Percentiles rank a stretch among this genome's conserved stretches.
Evolutionary conservation across 2,329 filamentous ascomycete genomes (phyloP).

Genomic region (Ceratocystis eucalypticola): DNA sequence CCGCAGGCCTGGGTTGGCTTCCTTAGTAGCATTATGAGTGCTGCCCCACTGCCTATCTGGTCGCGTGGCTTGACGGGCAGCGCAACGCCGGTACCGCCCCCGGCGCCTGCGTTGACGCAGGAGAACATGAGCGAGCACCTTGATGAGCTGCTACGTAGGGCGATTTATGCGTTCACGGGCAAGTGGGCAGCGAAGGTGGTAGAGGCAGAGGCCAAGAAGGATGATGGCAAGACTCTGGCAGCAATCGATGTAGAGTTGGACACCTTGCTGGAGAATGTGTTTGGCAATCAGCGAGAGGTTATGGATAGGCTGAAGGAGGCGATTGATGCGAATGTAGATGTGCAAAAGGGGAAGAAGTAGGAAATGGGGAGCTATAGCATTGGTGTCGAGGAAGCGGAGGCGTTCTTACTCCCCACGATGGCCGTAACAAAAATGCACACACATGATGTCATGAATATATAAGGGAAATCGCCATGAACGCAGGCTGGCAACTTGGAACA

Average conservation of each 20-base stretch:
- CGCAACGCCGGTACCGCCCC: slow-evolving; percentile 23
- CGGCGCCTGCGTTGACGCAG: slow-evolving; percentile 26
- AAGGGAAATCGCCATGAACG: neutral
- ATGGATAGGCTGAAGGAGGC: slow-evolving; percentile 47
- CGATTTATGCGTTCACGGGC: slow-evolving; percentile 49
- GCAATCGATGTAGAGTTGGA: slow-evolving; percentile 45
- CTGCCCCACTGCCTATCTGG: slow-evolving; percentile 34
- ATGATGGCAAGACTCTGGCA: slow-evolving; percentile 36
- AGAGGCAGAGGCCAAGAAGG: slow-evolving; percentile 35
- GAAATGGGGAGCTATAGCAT: slow-evolving; percentile 25
- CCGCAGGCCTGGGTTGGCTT: slow-evolving; percentile 45
- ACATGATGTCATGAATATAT: neutral
- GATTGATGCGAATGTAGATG: slow-evolving; percentile 42
- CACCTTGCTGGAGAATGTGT: slow-evolving; percentile 41
- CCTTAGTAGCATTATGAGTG: slow-evolving; percentile 42
- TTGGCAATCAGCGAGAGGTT: slow-evolving; percentile 46
- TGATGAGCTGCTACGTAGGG: slow-evolving; percentile 48
- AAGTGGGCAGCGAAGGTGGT: slow-evolving; percentile 42
- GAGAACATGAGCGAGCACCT: slow-evolving; percentile 52
- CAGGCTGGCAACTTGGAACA: neutral
- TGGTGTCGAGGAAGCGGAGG: slow-evolving; percentile 14
- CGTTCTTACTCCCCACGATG: neutral
- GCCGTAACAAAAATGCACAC: neutral
- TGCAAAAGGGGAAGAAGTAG: slow-evolving; percentile 34
- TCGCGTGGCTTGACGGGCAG: slow-evolving; percentile 26